phyloP scores from a whole-genome alignment of 1,284 basidiomycete species.

The Fomitopsis palustris region DNA sequence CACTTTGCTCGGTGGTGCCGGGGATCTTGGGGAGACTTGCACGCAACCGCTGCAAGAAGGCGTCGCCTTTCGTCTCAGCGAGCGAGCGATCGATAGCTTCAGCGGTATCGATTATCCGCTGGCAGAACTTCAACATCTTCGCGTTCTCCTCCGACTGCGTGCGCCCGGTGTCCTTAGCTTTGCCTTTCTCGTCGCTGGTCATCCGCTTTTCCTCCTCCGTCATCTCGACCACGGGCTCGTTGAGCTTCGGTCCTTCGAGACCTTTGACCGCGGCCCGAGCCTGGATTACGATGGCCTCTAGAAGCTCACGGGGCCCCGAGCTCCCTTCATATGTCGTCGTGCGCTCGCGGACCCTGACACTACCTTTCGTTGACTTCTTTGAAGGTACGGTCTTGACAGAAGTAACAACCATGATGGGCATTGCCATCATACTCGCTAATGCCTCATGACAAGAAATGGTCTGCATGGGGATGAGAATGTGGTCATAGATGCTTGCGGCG shows the following conservation, averaged over 20 bases:
- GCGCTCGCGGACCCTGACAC: conserved; percentile 61
- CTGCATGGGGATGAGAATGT: conserved; percentile 32
- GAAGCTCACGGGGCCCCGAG: conserved; percentile 81
- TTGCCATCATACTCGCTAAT: conserved; percentile 90
- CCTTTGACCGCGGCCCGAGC: conserved; percentile 85
- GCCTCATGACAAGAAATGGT: conserved; percentile 89
- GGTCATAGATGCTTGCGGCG: conserved; percentile 1
- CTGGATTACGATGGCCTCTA: conserved; percentile 88
- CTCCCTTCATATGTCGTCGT: conserved; percentile 86
- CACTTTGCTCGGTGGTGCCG: conserved; percentile 35
- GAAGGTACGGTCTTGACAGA: conserved; percentile 61
- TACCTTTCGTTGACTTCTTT: conserved; percentile 38
- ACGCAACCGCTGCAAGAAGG: conserved; percentile 76
- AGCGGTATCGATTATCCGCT: conserved; percentile 75
- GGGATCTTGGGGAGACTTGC: conserved; percentile 70
- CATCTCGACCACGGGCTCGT: conserved; percentile 45
- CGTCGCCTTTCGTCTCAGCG: conserved; percentile 80
- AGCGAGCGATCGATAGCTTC: conserved; percentile 82
- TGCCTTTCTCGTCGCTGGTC: conserved; percentile 59
- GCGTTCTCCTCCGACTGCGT: conserved; percentile 61
- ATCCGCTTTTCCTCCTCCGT: conserved; percentile 83
- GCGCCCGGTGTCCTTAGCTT: conserved; percentile 48
- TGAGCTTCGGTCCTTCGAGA: conserved; percentile 58
- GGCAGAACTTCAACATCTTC: conserved; percentile 67
- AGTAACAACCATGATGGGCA: conserved; percentile 86